These are phyloP conservation scores for Thamnidium elegans DNA, from an alignment of 192 early-diverging fungal genomes.

Conservation along the genomic window DNA sequence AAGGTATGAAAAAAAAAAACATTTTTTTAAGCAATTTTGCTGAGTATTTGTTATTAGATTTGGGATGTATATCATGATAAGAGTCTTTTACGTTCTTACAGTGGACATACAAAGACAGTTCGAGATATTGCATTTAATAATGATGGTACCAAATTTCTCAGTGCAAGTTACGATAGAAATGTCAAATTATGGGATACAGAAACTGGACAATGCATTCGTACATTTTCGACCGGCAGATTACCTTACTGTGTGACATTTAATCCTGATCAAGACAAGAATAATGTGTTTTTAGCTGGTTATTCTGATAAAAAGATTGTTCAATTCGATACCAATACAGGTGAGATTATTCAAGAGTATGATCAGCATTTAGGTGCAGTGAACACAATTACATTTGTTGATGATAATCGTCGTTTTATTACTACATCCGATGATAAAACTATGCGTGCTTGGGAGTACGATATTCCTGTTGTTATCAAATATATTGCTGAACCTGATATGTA, in stretches of 20 bases:
- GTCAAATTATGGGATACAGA: constrained; percentile 99
- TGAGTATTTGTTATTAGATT: constrained; percentile 45
- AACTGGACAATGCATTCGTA: constrained; percentile 83
- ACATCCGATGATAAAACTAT: constrained; percentile 97
- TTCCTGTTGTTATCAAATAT: constrained; percentile 97
- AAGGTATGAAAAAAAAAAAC: constrained; percentile 61
- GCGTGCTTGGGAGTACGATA: constrained; percentile 97
- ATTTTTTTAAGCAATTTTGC: not conserved
- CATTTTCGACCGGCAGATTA: constrained; percentile 72
- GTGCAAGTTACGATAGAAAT: constrained; percentile 85
- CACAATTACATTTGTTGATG: constrained; percentile 95
- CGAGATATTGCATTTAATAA: constrained; percentile 90
- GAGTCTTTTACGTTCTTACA: constrained; percentile 77
- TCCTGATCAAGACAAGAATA: constrained; percentile 82
- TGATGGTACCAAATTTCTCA: constrained; percentile 81
- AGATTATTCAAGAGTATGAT: constrained; percentile 91
- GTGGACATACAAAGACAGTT: constrained; percentile 92
- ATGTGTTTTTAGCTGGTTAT: constrained; percentile 89
- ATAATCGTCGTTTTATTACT: constrained; percentile 90
- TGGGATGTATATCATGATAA: constrained; percentile 96
- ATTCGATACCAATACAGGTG: constrained; percentile 81
- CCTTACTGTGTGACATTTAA: constrained; percentile 92
- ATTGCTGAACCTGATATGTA: constrained; percentile 97
- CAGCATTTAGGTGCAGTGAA: constrained; percentile 97
- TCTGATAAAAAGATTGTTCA: constrained; percentile 90